Conservation (phyloP, 495 filamentous ascomycete genomes). For the Baudoinia panamericana region DNA sequence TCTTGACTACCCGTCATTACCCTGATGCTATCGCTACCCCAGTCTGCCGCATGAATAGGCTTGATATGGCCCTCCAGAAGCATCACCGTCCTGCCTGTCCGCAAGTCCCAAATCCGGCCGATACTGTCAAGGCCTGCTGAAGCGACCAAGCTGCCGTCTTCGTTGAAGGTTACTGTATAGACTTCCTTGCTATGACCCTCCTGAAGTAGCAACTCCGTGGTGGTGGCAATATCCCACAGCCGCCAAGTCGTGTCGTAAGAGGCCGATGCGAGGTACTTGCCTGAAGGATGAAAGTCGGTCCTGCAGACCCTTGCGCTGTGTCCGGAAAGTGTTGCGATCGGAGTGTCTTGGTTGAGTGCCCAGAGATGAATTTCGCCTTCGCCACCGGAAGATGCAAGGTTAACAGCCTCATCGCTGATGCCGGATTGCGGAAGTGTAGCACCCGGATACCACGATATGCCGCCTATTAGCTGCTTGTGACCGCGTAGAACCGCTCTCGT, state of each 20-base stretch:
- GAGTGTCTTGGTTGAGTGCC: slow-evolving; percentile 72
- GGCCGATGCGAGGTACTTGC: slow-evolving; percentile 78
- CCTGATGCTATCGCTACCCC: slow-evolving; percentile 80
- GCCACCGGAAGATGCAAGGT: slow-evolving; percentile 80
- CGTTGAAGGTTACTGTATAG: slow-evolving; percentile 76
- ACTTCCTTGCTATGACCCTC: slow-evolving; percentile 92
- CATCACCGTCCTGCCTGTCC: slow-evolving; percentile 90
- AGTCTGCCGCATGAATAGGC: slow-evolving; percentile 84
- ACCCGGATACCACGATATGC: slow-evolving; percentile 77
- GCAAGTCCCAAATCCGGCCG: slow-evolving; percentile 91
- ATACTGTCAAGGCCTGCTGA: slow-evolving; percentile 88
- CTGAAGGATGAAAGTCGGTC: slow-evolving; percentile 89
- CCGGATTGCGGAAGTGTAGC: slow-evolving; percentile 57
- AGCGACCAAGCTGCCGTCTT: slow-evolving; percentile 78
- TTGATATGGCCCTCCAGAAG: slow-evolving; percentile 88
- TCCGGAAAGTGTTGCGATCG: slow-evolving; percentile 68
- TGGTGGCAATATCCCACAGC: slow-evolving; percentile 83
- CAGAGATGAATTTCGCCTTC: slow-evolving; percentile 85
- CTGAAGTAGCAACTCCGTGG: slow-evolving; percentile 72
- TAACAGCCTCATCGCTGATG: slow-evolving; percentile 61
- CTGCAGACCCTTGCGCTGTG: slow-evolving; percentile 80
- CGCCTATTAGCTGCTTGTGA: slow-evolving; percentile 77
- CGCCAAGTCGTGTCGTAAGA: slow-evolving; percentile 96
- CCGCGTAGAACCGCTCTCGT: slow-evolving; percentile 60
- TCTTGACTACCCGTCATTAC: slow-evolving; percentile 84